Conservation (phyloP, 164 flowering plant genomes). For the Litsea cubeba region DNA sequence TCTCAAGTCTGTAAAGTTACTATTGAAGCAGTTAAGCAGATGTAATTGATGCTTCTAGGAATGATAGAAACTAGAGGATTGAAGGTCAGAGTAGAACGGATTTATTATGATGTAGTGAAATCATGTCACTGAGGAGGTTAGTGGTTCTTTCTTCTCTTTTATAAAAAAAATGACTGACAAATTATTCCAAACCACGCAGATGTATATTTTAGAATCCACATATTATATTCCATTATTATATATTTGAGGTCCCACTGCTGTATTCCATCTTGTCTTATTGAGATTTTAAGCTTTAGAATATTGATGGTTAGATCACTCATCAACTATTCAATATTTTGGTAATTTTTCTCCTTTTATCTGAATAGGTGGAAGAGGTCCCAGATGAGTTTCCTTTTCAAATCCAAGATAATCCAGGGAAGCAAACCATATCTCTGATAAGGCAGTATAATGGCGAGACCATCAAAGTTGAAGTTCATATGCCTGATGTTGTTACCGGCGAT, state of each 20-base stretch:
- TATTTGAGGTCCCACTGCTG: not conserved
- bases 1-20: too few relatives aligned
- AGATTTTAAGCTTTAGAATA: not conserved
- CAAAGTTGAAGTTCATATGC: slow-evolving; percentile 72
- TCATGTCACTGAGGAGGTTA: not conserved
- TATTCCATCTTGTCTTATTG: not conserved
- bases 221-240: not conserved
- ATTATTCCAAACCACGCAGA: not conserved
- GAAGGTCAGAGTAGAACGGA: too few relatives aligned
- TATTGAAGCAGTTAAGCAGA: too few relatives aligned
- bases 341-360: not conserved
- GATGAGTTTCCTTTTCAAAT: slow-evolving; percentile 64
- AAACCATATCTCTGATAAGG: slow-evolving; percentile 51
- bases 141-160: not conserved
- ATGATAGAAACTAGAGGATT: too few relatives aligned
- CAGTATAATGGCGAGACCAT: slow-evolving; percentile 62
- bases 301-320: not conserved
- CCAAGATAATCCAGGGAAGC: slow-evolving; percentile 57
- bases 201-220: not conserved
- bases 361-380: slow-evolving; percentile 56
- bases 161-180: not conserved
- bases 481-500: slow-evolving; percentile 56
- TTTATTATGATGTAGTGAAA: too few relatives aligned
- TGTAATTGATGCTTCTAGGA: too few relatives aligned
- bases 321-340: not conserved